Evolutionary conservation across 176 grass and related monocot genomes (phyloP), one percentile per base, ranked within the genome.

Genomic region (Oryza meridionalis): DNA sequence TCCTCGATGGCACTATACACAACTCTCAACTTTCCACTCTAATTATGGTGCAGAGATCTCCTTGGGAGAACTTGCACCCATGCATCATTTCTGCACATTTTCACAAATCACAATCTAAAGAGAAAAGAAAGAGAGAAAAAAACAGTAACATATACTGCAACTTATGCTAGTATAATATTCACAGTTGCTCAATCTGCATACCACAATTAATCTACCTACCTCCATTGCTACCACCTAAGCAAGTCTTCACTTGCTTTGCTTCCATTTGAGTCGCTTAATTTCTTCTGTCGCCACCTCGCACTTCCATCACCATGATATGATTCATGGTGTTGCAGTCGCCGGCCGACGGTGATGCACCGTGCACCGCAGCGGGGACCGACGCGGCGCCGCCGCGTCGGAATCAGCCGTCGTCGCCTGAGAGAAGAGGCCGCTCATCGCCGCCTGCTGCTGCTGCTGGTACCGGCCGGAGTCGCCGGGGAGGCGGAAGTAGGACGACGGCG

Each of bases 391-490:
- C 0, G 33, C 21, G 3, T 33, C 38, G 10, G 31, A 9, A 4
- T 81, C 77, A 19, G 1, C 40, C 6, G 73, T 10, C 21, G 82
- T 25, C 67, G 85, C 21, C 67, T 84, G 70, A 1, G 93, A 40
- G 66, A 92, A 80, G 11, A 82, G 86, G 4, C 68, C 67, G 53
- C 50, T 75, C 22, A 77, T 69, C 12, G 78, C 58, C 5, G 53
- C 19, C 16, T 58, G 53, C 53, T 58, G 53, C 53, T 80, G 53
- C 19, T 80, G 77, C 65, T 88, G 93, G 84, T 85, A 63, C 32
- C 90, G 80, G 46, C 83, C 86, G 46, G 93, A 92, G 82, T 92
- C 88, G 0, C 90, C 90, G 0, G 90, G 88, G 26, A 95, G 84
- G 4, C 42, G 93, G 80, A 92, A 84, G 88, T 92, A 95, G 31